Evolutionary conservation across 495 filamentous ascomycete genomes (phyloP).

Genomic region (Penicillium riverlandense): DNA sequence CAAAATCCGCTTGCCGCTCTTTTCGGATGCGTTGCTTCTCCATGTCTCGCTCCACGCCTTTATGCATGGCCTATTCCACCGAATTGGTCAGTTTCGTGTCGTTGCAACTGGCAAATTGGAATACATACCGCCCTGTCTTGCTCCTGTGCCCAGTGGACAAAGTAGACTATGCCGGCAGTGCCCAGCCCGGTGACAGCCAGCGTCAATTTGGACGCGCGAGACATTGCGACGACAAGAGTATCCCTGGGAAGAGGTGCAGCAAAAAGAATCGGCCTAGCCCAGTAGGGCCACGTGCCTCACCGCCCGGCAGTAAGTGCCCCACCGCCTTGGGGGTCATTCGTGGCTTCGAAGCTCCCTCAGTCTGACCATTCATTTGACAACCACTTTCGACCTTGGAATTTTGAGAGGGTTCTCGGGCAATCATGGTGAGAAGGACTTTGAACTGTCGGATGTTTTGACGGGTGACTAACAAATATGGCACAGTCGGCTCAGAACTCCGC

Average conservation of each 20-base stretch:
- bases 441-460: background rate
- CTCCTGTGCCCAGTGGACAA: constrained; percentile 85
- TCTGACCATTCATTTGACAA: constrained; percentile 1
- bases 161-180: constrained; percentile 67
- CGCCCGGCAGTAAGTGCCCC: background rate
- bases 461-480: constrained; percentile 18
- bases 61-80: constrained; percentile 76
- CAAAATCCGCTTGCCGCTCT: constrained; percentile 87
- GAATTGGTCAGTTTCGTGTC: constrained; percentile 5
- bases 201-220: constrained; percentile 79
- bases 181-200: constrained; percentile 69
- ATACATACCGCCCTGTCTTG: constrained; percentile 72
- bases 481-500: constrained; percentile 97
- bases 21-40: constrained; percentile 86
- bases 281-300: background rate
- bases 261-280: background rate
- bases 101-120: background rate
- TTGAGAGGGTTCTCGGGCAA: constrained; percentile 13
- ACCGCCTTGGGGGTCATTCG: constrained; percentile 34
- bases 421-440: constrained; percentile 29
- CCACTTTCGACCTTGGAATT: constrained; percentile 5
- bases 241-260: background rate
- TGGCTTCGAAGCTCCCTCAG: constrained; percentile 15
- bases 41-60: constrained; percentile 88
- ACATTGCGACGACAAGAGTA: constrained; percentile 50